Percentiles rank a stretch among this genome's conserved stretches.
phyloP scores from a whole-genome alignment of 2,329 filamentous ascomycete species.

The Fusarium begoniae region DNA sequence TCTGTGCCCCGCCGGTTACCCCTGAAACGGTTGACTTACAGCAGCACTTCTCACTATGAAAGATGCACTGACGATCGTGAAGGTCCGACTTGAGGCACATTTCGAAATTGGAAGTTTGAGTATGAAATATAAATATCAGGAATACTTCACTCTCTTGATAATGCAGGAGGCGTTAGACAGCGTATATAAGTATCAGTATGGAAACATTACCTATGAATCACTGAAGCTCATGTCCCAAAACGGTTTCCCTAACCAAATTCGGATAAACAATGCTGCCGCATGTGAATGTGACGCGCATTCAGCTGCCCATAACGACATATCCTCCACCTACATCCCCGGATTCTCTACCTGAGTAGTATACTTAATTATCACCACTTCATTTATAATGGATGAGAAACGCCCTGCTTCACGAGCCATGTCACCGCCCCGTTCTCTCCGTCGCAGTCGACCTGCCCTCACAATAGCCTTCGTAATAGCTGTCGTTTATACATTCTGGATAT shows the following conservation, averaged over 20 bases:
- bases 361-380: neutral
- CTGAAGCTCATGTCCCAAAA: conserved; percentile 9
- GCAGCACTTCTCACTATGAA: neutral
- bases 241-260: neutral
- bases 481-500: conserved; percentile 41
- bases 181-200: neutral
- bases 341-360: conserved; percentile 4
- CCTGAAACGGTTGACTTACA: conserved; percentile 17
- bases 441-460: conserved; percentile 36
- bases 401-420: conserved; percentile 31
- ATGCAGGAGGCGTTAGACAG: neutral
- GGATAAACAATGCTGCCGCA: conserved; percentile 35
- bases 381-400: conserved; percentile 47
- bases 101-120: neutral
- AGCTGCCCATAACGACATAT: conserved; percentile 27
- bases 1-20: conserved; percentile 4
- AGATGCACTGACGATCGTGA: neutral
- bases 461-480: conserved; percentile 39
- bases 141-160: neutral
- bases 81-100: neutral
- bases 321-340: conserved; percentile 9
- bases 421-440: conserved; percentile 36
- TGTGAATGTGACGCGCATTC: conserved; percentile 17
- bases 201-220: neutral
- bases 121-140: neutral